These are phyloP conservation scores for Cyphellophora attinorum DNA, from an alignment of 2,329 filamentous ascomycete genomes.

Conservation along the genomic window DNA sequence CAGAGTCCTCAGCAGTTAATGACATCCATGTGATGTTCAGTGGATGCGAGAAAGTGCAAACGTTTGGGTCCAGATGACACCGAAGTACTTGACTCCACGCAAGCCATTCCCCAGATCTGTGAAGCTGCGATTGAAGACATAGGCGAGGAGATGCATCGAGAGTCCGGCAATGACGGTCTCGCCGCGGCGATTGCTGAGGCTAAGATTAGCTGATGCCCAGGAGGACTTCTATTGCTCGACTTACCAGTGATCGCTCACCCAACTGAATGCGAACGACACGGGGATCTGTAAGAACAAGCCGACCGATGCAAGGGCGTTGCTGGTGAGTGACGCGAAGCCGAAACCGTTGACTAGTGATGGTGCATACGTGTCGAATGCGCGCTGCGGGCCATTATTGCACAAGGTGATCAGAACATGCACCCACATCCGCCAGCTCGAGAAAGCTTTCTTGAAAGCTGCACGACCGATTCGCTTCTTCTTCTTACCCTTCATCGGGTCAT, in stretches of 20 bases:
- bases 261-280: conserved; percentile 43
- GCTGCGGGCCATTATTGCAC: conserved; percentile 38
- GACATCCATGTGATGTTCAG: conserved; percentile 55
- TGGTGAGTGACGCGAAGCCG: conserved; percentile 38
- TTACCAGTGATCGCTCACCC: conserved; percentile 43
- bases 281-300: conserved; percentile 46
- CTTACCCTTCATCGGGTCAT: conserved; percentile 28
- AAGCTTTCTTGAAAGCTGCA: conserved; percentile 31
- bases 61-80: conserved; percentile 46
- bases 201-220: neutral
- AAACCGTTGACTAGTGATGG: conserved; percentile 45
- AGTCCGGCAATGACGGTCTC: conserved; percentile 44
- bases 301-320: conserved; percentile 47
- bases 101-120: conserved; percentile 30
- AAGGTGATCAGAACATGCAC: conserved; percentile 43
- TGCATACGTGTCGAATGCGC: conserved; percentile 39
- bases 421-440: conserved; percentile 44
- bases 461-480: conserved; percentile 40
- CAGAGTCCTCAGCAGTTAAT: conserved; percentile 45
- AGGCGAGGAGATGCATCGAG: conserved; percentile 39
- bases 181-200: conserved; percentile 38
- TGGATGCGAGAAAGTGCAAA: conserved; percentile 38
- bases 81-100: conserved; percentile 42
- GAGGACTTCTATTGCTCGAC: conserved; percentile 14
- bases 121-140: conserved; percentile 46